Percentiles rank a stretch among this genome's conserved stretches.
phyloP scores from a whole-genome alignment of 169 alveolate species.

The Hepatocystis sp. region DNA sequence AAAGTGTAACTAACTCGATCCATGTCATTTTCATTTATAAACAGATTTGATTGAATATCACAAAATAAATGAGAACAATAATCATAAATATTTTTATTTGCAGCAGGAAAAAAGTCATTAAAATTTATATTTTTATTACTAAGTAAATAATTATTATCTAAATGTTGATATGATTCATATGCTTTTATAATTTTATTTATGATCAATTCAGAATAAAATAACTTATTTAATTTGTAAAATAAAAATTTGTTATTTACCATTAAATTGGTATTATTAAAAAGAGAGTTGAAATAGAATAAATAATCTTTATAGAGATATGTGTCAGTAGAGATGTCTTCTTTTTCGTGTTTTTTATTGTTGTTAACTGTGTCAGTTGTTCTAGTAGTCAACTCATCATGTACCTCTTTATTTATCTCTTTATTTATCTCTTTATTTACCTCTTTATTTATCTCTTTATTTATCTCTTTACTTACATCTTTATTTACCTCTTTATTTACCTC shows the following conservation, averaged over 20 bases:
- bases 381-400: not conserved
- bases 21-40: conserved; percentile 72
- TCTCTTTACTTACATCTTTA: not conserved
- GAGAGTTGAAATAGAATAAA: not conserved
- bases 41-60: conserved; percentile 51
- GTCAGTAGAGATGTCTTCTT: not conserved
- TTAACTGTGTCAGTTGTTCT: not conserved
- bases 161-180: conserved; percentile 65
- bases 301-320: conserved; percentile 12
- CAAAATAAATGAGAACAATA: conserved; percentile 65
- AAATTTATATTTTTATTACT: conserved; percentile 54
- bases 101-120: conserved; percentile 34
- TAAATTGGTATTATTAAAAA: conserved; percentile 25
- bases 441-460: not conserved
- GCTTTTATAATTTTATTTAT: conserved; percentile 27
- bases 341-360: not conserved
- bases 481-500: not conserved
- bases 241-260: conserved; percentile 18
- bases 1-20: conserved; percentile 37
- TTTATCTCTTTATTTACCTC: not conserved
- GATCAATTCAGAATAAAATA: conserved; percentile 20
- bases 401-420: not conserved
- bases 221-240: conserved; percentile 20
- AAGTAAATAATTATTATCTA: conserved; percentile 49
- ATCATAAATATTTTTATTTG: conserved; percentile 54